Evolutionary conservation across 192 early-diverging fungal genomes (phyloP), one percentile per base, ranked within the genome.

Genomic region (Coemansia sp.): DNA sequence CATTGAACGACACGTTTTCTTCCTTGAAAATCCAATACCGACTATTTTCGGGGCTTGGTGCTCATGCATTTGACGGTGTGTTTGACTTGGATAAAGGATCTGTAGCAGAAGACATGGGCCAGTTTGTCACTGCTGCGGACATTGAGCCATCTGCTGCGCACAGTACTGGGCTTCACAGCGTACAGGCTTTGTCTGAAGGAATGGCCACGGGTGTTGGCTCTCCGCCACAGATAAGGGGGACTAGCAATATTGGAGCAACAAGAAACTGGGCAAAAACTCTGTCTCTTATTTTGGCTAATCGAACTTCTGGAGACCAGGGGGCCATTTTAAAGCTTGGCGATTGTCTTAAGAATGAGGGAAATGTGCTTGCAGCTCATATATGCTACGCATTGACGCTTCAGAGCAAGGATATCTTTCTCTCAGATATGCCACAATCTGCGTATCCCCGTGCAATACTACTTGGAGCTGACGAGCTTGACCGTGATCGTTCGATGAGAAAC

Each of bases 271-370:
- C 86, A 42, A 86, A 89, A 19, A 87, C 88, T 2, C 65, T 96
- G 8, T 80, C 83, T 21, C 82, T 96, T 67, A 89, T 97, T 59
- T 77, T 97, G 10, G 88, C 93, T 10, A 99, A 99, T 79, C 86
- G 92, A 37, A 90, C 91, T 3, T 82, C 89, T 5, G 88, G 88
- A 3, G 92, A 94, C 68, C 67, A 81, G 39, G 84, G 71, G 1
- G 90, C 88, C 4, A 88, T 99, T 40, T 78, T 88, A 43, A 82
- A 72, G 5, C 71, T 97, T n/a, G 95, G 94, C 13, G 95, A 99
- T 74, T 71, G 82, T 13, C 72, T 98, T 47, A 71, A 71, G 63
- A 74, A 74, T 48, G 73, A 74, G 39, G 85, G 87, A 4, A 80
- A 85, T 71, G 68, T 74, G 10, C 65, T 82, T 36, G 88, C 91